Evolutionary conservation across 106 monocot species (phyloP), one percentile per base, ranked within the genome.

Genomic region (Apostasia shenzhenica): DNA sequence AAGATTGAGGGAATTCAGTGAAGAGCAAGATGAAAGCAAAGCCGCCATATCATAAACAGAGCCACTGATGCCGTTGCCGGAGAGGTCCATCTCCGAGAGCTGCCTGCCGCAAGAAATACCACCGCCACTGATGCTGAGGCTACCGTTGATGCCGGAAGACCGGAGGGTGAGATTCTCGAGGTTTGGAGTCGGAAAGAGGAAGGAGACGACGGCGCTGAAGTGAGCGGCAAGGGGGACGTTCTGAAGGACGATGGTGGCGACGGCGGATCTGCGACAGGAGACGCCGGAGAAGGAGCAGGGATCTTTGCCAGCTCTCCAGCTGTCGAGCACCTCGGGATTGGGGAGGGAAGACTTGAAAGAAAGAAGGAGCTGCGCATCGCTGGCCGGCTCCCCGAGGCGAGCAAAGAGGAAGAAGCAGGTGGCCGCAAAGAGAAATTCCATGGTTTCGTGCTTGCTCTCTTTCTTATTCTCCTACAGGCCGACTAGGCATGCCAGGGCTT

Each of bases 201-300:
- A 73, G 49, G 76, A 7, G n/a, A 79, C 42, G 63, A 87, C 84
- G 40, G 77, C n/a, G 68, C 43, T n/a, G 84, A 91, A 72, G 48
- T 77, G 79, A 40, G 76, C 66, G 72, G 72, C 77, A 71, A 91
- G 77, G 38, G 68, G 10, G 65, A 84, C 11, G 69, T 49, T 55
- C 51, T 66, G 61, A 50, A 91, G 67, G 45, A 41, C 48, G 54
- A 91, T 60, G 79, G 84, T 63, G 52, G 71, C 50, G 63, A 86
- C 71, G 54, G 45, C 44, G 52, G 74, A 66, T 14, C 9, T 55
- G 9, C 41, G 2, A 86, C 91, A 91, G 6, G 72, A 51, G 63
- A 87, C 84, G 70, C 84, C 87, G 70, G 59, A 12, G 79, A 80
- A 87, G 38, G 76, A 71, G 77, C 90, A 91, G 13, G 79, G 68